Percentiles rank a stretch among this genome's conserved stretches.
phyloP scores from a whole-genome alignment of 2,329 filamentous ascomycete genomes.

The Verticillium isaacii region DNA sequence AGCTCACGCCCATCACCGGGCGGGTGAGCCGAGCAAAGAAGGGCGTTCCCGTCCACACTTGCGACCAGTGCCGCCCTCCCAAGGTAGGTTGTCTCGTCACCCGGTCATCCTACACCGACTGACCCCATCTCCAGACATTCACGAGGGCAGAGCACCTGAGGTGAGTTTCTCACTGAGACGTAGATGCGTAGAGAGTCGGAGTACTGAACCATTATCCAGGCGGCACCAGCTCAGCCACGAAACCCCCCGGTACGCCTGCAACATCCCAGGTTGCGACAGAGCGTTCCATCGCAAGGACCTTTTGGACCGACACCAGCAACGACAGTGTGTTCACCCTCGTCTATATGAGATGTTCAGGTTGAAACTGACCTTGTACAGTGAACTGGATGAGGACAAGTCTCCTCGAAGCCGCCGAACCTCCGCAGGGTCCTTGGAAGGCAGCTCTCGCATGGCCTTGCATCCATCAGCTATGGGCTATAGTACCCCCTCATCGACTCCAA shows the following conservation, averaged over 20 bases:
- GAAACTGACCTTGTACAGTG: conserved; percentile 6
- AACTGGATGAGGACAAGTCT: conserved; percentile 12
- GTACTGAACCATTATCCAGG: conserved; percentile 25
- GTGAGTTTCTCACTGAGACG: conserved; percentile 27
- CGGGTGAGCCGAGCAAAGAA: conserved; percentile 56
- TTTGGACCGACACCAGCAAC: conserved; percentile 49
- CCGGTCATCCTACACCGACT: neutral
- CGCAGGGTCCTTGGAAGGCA: conserved; percentile 9
- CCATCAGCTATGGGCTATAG: conserved; percentile 8
- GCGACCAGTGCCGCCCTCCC: conserved; percentile 44
- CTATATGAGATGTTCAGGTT: neutral
- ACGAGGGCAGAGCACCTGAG: conserved; percentile 59
- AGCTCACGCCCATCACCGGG: conserved; percentile 51
- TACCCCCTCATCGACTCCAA: conserved; percentile 3
- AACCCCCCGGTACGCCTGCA: conserved; percentile 47
- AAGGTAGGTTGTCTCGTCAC: conserved; percentile 34
- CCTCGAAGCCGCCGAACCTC: conserved; percentile 11
- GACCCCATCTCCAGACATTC: conserved; percentile 42
- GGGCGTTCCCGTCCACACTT: conserved; percentile 52
- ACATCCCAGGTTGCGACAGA: conserved; percentile 48
- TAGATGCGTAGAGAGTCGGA: neutral
- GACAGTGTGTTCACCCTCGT: conserved; percentile 36
- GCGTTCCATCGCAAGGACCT: conserved; percentile 56
- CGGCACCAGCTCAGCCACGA: conserved; percentile 58
- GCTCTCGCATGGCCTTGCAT: conserved; percentile 5